Conservation (phyloP, 108 stramenopile species). For the Skeletonema tropicum region DNA sequence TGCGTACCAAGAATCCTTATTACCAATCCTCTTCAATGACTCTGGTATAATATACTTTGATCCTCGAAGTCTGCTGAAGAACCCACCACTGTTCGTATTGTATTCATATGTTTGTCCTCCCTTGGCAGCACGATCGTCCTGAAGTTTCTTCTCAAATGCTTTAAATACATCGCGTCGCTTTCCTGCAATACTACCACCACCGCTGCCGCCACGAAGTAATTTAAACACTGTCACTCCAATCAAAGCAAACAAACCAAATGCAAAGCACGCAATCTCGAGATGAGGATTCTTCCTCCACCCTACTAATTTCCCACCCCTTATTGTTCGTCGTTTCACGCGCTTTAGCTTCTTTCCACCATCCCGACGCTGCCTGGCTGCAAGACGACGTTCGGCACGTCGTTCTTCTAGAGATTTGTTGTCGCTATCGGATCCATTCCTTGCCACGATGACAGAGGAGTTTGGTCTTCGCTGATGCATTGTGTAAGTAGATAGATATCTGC, state of each 20-base stretch:
- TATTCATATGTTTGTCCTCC: not conserved
- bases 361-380: constrained; percentile 25
- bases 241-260: constrained; percentile 32
- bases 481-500: not conserved
- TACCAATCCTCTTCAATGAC: constrained; percentile 62
- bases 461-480: constrained; percentile 49
- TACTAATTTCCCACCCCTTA: not conserved
- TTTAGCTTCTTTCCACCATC: constrained; percentile 8
- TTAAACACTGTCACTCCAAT: constrained; percentile 17
- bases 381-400: constrained; percentile 46
- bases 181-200: not conserved
- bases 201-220: not conserved
- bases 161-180: not conserved
- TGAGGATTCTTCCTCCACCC: constrained; percentile 3
- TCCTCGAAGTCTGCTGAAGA: constrained; percentile 27
- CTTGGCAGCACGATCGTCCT: not conserved
- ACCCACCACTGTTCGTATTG: not conserved
- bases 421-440: not conserved
- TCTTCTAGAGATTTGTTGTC: constrained; percentile 30
- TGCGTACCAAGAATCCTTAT: constrained; percentile 60
- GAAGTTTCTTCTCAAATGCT: constrained; percentile 2
- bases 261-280: constrained; percentile 7
- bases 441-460: constrained; percentile 24
- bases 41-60: constrained; percentile 59
- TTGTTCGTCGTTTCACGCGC: constrained; percentile 6